Evolutionary conservation across 1,284 basidiomycete species (phyloP).

Genomic region (Pulveroboletus sp.): DNA sequence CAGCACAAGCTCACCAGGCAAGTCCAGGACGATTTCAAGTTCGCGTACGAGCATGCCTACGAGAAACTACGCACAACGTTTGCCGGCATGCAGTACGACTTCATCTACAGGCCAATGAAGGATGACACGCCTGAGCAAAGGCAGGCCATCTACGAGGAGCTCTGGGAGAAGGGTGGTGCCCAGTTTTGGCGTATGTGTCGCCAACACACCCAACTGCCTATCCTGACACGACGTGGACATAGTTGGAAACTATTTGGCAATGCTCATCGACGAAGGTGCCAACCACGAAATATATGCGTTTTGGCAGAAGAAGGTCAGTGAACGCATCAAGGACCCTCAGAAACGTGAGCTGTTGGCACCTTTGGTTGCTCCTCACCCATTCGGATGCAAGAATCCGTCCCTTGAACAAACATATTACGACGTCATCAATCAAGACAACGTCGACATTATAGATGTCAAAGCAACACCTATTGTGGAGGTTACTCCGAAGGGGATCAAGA

Average conservation of each 20-base stretch:
- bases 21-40: background rate
- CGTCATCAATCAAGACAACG: conserved; percentile 20
- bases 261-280: background rate
- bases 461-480: conserved; percentile 14
- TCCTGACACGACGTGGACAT: no score
- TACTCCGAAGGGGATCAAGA: conserved; percentile 18
- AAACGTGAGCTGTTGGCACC: conserved; percentile 23
- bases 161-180: background rate
- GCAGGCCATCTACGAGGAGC: background rate
- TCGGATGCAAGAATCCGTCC: conserved; percentile 17
- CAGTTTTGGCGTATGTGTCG: no score
- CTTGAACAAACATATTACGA: conserved; percentile 19
- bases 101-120: no score
- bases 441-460: conserved; percentile 16
- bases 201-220: no score
- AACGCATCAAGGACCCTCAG: background rate
- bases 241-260: background rate
- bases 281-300: background rate
- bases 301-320: background rate
- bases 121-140: no score
- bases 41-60: background rate
- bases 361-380: conserved; percentile 15
- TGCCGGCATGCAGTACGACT: no score
- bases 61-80: background rate
- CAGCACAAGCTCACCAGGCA: background rate